phyloP scores from a whole-genome alignment of 1,139 yeast species.

The Pichia sp. region DNA sequence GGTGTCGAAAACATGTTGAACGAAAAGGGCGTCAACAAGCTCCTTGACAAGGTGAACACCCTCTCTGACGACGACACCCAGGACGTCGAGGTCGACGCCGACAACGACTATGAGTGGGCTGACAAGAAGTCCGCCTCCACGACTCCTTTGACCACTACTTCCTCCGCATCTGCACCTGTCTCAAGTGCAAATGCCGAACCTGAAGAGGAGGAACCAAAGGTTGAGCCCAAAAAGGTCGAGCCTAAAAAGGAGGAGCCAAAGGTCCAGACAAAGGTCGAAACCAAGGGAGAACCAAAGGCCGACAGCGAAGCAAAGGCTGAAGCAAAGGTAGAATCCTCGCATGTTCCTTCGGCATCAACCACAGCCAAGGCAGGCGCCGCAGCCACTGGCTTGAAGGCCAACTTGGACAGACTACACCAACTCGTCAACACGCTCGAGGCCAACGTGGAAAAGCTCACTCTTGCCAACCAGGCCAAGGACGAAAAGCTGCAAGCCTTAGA shows the following conservation, averaged over 20 bases:
- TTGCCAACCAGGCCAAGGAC: conserved; percentile 59
- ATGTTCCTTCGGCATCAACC: conserved; percentile 4
- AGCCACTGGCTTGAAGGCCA: conserved; percentile 52
- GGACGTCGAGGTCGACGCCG: conserved; percentile 41
- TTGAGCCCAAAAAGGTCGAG: neutral
- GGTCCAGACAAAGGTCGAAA: conserved; percentile 22
- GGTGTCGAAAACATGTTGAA: conserved; percentile 47
- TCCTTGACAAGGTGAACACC: conserved; percentile 42
- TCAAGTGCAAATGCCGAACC: neutral
- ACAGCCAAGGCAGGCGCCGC: conserved; percentile 17
- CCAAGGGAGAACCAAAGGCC: conserved; percentile 24
- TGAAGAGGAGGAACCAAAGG: neutral
- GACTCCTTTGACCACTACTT: conserved; percentile 16
- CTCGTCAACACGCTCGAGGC: conserved; percentile 54
- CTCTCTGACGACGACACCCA: conserved; percentile 33
- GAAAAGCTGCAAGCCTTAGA: conserved; percentile 47
- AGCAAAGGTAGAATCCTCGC: conserved; percentile 26
- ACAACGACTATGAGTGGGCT: conserved; percentile 19
- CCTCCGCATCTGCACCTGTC: conserved; percentile 7
- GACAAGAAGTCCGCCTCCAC: neutral
- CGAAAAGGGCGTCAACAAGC: conserved; percentile 43
- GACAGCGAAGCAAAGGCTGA: conserved; percentile 12
- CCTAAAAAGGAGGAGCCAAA: conserved; percentile 13
- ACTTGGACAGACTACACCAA: conserved; percentile 59
- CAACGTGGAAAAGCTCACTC: conserved; percentile 48